Conservation (phyloP, 1,284 basidiomycete species). For the Ustilago hordei region DNA sequence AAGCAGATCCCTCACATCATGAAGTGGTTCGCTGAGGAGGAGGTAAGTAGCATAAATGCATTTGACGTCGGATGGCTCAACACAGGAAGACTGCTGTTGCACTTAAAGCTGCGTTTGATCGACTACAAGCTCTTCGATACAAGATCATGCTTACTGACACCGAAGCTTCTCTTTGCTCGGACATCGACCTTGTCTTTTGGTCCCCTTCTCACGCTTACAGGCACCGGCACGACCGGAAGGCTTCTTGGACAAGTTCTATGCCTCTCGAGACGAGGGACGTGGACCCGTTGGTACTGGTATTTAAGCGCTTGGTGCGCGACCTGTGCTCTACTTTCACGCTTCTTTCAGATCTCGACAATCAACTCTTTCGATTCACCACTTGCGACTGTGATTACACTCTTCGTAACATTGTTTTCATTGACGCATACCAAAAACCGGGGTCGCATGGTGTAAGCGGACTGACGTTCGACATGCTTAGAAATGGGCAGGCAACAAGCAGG, state of each 20-base stretch:
- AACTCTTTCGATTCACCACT: slow-evolving; percentile 12
- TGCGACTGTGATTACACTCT: slow-evolving; percentile 1
- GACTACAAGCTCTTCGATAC: background rate
- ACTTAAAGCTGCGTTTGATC: background rate
- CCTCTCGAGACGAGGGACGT: slow-evolving; percentile 70
- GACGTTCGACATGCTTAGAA: background rate
- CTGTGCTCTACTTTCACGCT: slow-evolving; percentile 2
- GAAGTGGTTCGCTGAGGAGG: slow-evolving; percentile 71
- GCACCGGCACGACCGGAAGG: slow-evolving; percentile 72
- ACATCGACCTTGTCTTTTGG: background rate
- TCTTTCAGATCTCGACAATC: slow-evolving; percentile 26
- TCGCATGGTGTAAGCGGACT: background rate
- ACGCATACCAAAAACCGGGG: background rate
- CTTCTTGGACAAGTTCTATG: slow-evolving; percentile 87
- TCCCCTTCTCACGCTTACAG: slow-evolving; percentile 12
- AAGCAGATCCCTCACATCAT: slow-evolving; percentile 76
- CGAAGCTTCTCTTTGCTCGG: slow-evolving; percentile 6
- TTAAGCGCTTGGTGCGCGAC: slow-evolving; percentile 15
- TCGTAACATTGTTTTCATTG: background rate
- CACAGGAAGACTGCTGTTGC: background rate
- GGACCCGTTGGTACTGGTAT: slow-evolving; percentile 53
- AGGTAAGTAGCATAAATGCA: slow-evolving; percentile 63
- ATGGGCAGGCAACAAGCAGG: background rate
- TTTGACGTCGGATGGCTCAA: background rate
- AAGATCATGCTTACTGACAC: slow-evolving; percentile 13